Percentiles rank a stretch among this genome's conserved stretches.
Conservation (phyloP, 345 rosid species). For the Camelina sativa region DNA sequence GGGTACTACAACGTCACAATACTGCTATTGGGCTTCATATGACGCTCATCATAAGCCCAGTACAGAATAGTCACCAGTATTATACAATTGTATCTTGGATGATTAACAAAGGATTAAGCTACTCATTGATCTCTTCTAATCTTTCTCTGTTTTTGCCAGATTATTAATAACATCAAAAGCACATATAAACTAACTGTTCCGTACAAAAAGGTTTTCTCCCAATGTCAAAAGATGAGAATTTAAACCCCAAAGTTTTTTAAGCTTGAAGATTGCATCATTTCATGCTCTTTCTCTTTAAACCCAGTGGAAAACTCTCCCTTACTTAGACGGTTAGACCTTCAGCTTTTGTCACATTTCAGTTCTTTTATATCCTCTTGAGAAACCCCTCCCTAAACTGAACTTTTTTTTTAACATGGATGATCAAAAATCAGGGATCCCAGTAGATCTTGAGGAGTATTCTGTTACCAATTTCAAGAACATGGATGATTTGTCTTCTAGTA, state of each 20-base stretch:
- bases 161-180: slow-evolving; percentile 31
- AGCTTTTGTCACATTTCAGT: slow-evolving; percentile 33
- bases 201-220: slow-evolving; percentile 34
- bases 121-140: background rate
- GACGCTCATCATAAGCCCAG: background rate
- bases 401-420: slow-evolving; percentile 18
- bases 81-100: background rate
- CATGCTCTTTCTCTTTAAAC: background rate
- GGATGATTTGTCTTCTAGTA: slow-evolving; percentile 91
- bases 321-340: slow-evolving; percentile 20
- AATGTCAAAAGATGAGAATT: slow-evolving; percentile 26
- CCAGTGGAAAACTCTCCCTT: slow-evolving; percentile 12
- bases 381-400: background rate
- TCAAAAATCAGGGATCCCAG: slow-evolving; percentile 86
- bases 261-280: slow-evolving; percentile 29
- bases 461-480: slow-evolving; percentile 93
- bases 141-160: slow-evolving; percentile 14
- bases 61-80: background rate
- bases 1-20: slow-evolving; percentile 3
- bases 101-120: background rate
- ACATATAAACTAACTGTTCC: slow-evolving; percentile 26
- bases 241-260: slow-evolving; percentile 23
- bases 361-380: slow-evolving; percentile 21
- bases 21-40: slow-evolving; percentile 12
- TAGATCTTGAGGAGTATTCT: slow-evolving; percentile 92